These are phyloP conservation scores for Nicotiana otophora DNA, from an alignment of 257 asterid species.

Conservation along the genomic window DNA sequence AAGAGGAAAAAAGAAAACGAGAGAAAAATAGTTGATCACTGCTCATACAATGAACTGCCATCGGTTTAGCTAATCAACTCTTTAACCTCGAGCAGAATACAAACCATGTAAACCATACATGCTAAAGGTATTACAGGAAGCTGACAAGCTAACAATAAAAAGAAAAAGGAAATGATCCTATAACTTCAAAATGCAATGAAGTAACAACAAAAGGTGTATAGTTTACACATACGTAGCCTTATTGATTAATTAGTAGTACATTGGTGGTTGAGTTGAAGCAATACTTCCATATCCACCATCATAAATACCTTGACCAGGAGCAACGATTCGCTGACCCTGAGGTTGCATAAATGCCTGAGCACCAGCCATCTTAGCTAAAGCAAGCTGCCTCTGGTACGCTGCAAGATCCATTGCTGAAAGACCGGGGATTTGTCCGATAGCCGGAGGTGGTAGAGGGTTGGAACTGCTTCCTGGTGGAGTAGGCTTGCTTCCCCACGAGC, in stretches of 20 bases:
- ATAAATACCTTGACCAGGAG: constrained; percentile 44
- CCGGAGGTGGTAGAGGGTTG: constrained; percentile 75
- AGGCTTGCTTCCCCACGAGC: constrained; percentile 93
- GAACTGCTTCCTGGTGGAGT: constrained; percentile 73
- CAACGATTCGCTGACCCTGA: constrained; percentile 61
- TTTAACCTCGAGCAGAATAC: background rate
- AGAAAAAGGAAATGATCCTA: background rate
- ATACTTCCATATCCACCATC: constrained; percentile 45
- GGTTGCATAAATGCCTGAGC: constrained; percentile 55
- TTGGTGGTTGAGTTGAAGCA: constrained; percentile 45
- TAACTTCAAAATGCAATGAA: background rate
- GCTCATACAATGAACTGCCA: background rate
- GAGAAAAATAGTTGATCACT: background rate
- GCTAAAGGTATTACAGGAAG: background rate
- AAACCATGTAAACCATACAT: background rate
- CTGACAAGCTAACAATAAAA: background rate
- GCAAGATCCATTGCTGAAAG: constrained; percentile 54
- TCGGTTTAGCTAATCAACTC: background rate
- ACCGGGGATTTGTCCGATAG: constrained; percentile 42
- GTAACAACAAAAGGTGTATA: background rate
- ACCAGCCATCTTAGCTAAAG: constrained; percentile 49
- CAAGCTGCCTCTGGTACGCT: constrained; percentile 58
- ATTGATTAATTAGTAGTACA: constrained; percentile 39
- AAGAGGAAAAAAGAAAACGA: background rate
- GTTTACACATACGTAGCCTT: background rate